These are phyloP conservation scores for Thermoascus crustaceus DNA, from an alignment of 2,329 filamentous ascomycete species.

Conservation along the genomic window DNA sequence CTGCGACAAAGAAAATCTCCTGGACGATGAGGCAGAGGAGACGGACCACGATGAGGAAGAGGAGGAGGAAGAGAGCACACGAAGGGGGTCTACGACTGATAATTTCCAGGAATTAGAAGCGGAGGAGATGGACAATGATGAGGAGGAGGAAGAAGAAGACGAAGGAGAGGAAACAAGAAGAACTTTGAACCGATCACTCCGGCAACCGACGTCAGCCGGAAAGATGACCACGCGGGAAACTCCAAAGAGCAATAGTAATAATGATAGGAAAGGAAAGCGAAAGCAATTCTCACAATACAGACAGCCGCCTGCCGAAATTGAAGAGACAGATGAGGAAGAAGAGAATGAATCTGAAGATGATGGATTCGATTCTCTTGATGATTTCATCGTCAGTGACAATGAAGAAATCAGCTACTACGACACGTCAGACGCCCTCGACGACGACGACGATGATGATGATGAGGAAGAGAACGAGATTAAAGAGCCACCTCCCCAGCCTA, in stretches of 20 bases:
- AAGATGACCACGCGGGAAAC: constrained; percentile 11
- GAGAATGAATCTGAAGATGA: constrained; percentile 16
- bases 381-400: constrained; percentile 35
- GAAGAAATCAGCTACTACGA: constrained; percentile 30
- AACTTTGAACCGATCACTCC: constrained; percentile 5
- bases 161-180: background rate
- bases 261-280: too few species aligned
- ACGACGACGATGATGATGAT: constrained; percentile 13
- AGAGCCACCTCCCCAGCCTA: constrained; percentile 12
- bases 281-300: constrained; percentile 6
- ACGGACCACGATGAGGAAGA: constrained; percentile 12
- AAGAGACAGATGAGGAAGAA: constrained; percentile 16
- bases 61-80: constrained; percentile 18
- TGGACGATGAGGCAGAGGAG: constrained; percentile 10
- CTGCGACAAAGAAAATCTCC: constrained; percentile 9
- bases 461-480: constrained; percentile 17
- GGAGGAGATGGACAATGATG: too few species aligned
- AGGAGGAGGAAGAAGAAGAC: constrained; percentile 12
- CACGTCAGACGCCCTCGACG: constrained; percentile 15
- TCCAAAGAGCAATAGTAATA: constrained; percentile 1
- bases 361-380: constrained; percentile 31
- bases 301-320: constrained; percentile 10
- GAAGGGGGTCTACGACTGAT: too few species aligned
- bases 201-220: too few species aligned
- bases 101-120: too few species aligned